Evolutionary conservation across 2,329 filamentous ascomycete species (phyloP).

Genomic region (Sporothrix luriei): DNA sequence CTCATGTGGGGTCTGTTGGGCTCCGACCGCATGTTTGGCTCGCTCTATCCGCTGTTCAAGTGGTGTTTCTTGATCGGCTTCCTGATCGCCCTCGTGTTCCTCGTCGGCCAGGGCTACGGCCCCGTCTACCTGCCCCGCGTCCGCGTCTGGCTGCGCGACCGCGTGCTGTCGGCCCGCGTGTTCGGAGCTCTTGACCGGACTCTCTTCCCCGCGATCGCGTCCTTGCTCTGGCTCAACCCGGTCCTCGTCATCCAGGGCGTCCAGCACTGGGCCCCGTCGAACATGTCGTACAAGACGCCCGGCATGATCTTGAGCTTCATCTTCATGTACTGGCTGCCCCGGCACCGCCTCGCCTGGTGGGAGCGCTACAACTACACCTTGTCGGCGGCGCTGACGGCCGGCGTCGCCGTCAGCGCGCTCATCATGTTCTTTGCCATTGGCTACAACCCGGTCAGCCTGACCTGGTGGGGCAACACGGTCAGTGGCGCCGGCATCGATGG

Average conservation of each 20-base stretch:
- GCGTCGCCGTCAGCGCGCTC: slow-evolving; percentile 48
- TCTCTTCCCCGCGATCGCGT: slow-evolving; percentile 46
- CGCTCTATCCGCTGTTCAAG: slow-evolving; percentile 48
- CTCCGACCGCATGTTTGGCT: slow-evolving; percentile 47
- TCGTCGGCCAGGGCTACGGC: slow-evolving; percentile 43
- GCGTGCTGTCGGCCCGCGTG: slow-evolving; percentile 39
- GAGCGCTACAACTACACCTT: slow-evolving; percentile 53
- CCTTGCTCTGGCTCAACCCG: slow-evolving; percentile 48
- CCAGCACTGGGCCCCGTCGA: slow-evolving; percentile 50
- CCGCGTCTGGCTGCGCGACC: slow-evolving; percentile 41
- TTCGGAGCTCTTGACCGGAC: slow-evolving; percentile 45
- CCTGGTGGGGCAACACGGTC: slow-evolving; percentile 54
- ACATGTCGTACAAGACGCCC: slow-evolving; percentile 49
- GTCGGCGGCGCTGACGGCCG: slow-evolving; percentile 48
- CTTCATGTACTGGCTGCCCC: slow-evolving; percentile 50
- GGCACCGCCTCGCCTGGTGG: slow-evolving; percentile 48
- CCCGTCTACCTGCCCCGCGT: slow-evolving; percentile 44
- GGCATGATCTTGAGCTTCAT: slow-evolving; percentile 48
- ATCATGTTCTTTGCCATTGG: slow-evolving; percentile 51
- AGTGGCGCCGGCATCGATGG: slow-evolving; percentile 43
- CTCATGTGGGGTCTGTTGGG: slow-evolving; percentile 47
- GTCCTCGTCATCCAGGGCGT: slow-evolving; percentile 48
- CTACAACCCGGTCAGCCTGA: slow-evolving; percentile 45
- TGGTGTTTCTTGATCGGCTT: slow-evolving; percentile 51
- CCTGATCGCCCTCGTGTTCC: slow-evolving; percentile 45